phyloP scores from a whole-genome alignment of 495 filamentous ascomycete species.

The Hypoxylon crocopeplum region DNA sequence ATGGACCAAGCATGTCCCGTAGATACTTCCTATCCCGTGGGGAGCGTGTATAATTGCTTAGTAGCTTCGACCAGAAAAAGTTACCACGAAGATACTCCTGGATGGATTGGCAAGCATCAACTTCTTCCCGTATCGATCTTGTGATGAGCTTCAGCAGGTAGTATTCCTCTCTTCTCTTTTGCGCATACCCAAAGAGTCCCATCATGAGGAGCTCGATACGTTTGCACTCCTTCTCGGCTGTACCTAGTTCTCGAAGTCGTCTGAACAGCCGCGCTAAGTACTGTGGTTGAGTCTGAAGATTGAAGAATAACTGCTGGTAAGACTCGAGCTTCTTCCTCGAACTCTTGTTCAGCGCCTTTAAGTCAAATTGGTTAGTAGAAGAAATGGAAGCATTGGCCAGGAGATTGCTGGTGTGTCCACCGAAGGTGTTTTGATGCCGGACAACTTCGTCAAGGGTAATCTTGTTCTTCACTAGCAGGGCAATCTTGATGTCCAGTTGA shows the following conservation, averaged over 20 bases:
- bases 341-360: conserved; percentile 96
- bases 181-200: conserved; percentile 96
- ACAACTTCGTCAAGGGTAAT: conserved; percentile 98
- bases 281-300: conserved; percentile 94
- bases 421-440: conserved; percentile 95
- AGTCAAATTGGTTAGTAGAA: conserved; percentile 90
- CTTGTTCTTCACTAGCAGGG: conserved; percentile 97
- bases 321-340: conserved; percentile 93
- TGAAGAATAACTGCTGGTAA: conserved; percentile 98
- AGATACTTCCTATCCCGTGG: conserved; percentile 93
- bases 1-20: conserved; percentile 78
- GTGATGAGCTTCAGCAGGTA: conserved; percentile 91
- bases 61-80: conserved; percentile 90
- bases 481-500: conserved; percentile 98
- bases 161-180: conserved; percentile 96
- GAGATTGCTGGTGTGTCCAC: conserved; percentile 85
- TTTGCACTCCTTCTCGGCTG: conserved; percentile 90
- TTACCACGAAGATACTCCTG: conserved; percentile 89
- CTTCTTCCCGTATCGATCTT: conserved; percentile 83
- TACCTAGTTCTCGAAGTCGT: conserved; percentile 81
- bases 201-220: conserved; percentile 92
- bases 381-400: conserved; percentile 86
- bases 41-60: conserved; percentile 87
- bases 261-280: conserved; percentile 91
- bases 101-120: conserved; percentile 73